These are phyloP conservation scores for Venturia oleaginea DNA, from an alignment of 2,329 filamentous ascomycete genomes.

Conservation along the genomic window DNA sequence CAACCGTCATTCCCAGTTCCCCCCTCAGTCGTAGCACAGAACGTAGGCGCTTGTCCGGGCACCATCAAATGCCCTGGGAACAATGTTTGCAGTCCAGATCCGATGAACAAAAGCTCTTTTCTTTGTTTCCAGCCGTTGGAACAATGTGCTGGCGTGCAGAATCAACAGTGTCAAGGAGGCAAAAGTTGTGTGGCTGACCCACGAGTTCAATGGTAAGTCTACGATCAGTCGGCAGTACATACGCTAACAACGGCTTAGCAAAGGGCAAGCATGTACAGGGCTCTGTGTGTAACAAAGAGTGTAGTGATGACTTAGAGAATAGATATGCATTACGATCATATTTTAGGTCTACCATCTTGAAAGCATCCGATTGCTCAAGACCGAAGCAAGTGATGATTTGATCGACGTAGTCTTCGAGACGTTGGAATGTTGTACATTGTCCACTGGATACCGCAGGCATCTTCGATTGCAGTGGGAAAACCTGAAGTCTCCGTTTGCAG, in stretches of 20 bases:
- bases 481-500: no score
- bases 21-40: background rate
- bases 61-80: conserved; percentile 3
- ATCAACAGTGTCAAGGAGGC: background rate
- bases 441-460: no score
- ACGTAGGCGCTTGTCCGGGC: background rate
- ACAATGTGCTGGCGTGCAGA: background rate
- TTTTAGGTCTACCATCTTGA: background rate
- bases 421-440: no score
- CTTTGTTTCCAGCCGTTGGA: background rate
- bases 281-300: background rate
- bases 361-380: no score
- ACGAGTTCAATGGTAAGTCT: conserved; percentile 1
- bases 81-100: conserved; percentile 3
- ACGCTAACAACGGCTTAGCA: background rate
- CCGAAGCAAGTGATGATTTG: no score
- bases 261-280: background rate
- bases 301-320: no score
- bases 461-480: no score
- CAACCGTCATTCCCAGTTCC: background rate
- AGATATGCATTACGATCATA: background rate
- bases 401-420: no score
- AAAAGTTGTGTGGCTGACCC: conserved; percentile 3
- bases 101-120: background rate
- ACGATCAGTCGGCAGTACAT: background rate